These are phyloP conservation scores for Novymonas esmeraldas DNA, from an alignment of 208 protist species.

Conservation along the genomic window DNA sequence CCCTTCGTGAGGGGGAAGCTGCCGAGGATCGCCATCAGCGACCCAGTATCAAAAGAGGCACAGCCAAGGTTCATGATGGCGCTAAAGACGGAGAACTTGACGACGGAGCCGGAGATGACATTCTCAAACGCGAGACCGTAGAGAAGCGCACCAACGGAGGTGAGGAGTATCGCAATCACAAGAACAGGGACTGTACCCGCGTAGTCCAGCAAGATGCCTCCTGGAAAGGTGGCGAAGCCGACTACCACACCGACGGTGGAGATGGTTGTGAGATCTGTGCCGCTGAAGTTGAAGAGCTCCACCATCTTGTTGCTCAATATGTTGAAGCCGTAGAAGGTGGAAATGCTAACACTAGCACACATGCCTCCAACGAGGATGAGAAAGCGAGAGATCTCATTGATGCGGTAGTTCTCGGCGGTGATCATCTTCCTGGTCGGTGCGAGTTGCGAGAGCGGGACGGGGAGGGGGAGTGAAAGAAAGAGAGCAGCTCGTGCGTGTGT, in stretches of 20 bases:
- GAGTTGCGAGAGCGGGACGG: neutral
- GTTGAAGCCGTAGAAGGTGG: constrained; percentile 68
- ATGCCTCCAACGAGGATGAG: constrained; percentile 55
- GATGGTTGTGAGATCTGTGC: constrained; percentile 50
- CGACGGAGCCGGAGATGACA: constrained; percentile 28
- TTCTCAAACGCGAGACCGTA: constrained; percentile 56
- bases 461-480: neutral
- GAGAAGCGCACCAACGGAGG: constrained; percentile 37
- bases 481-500: neutral
- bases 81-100: constrained; percentile 51
- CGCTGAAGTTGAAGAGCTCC: constrained; percentile 39
- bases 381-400: constrained; percentile 60
- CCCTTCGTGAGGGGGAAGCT: constrained; percentile 62
- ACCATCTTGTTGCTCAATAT: constrained; percentile 56
- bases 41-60: constrained; percentile 46
- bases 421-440: constrained; percentile 2
- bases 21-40: constrained; percentile 61
- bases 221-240: constrained; percentile 46
- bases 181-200: constrained; percentile 41
- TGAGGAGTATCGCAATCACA: constrained; percentile 15
- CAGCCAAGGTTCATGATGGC: constrained; percentile 66
- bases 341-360: constrained; percentile 37
- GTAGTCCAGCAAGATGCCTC: constrained; percentile 66
- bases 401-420: constrained; percentile 35
- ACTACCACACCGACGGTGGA: constrained; percentile 47